Evolutionary conservation across 106 monocot genomes (phyloP).

Genomic region (Ottelia alismoides): DNA sequence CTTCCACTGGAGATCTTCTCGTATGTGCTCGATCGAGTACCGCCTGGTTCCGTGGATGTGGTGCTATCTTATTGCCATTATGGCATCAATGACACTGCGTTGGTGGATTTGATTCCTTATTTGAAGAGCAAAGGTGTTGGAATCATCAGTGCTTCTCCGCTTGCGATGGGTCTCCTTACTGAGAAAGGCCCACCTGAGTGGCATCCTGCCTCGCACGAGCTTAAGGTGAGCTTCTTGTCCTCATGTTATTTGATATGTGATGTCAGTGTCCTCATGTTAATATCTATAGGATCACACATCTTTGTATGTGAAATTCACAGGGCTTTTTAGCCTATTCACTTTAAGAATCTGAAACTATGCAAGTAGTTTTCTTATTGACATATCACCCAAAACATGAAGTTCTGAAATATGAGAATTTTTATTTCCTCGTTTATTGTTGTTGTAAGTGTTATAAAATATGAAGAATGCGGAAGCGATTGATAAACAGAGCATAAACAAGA

Average conservation of each 20-base stretch:
- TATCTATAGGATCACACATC: no score
- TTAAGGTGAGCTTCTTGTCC: slow-evolving; percentile 66
- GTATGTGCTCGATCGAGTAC: slow-evolving; percentile 71
- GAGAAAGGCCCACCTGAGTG: slow-evolving; percentile 75
- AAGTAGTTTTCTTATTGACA: no score
- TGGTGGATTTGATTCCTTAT: slow-evolving; percentile 67
- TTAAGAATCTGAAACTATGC: no score
- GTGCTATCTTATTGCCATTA: slow-evolving; percentile 92
- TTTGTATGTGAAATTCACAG: no score
- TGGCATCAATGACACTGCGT: slow-evolving; percentile 60
- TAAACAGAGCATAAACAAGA: no score
- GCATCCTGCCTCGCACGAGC: slow-evolving; percentile 70
- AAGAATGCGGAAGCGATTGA: no score
- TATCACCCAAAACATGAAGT: no score
- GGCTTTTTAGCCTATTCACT: no score
- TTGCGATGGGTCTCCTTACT: slow-evolving; percentile 82
- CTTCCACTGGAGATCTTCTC: slow-evolving; percentile 60
- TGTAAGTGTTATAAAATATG: no score
- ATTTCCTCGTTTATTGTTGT: no score
- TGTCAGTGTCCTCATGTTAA: no score
- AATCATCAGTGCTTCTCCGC: slow-evolving; percentile 79
- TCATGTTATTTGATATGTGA: background rate
- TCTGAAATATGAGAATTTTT: no score
- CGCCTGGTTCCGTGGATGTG: slow-evolving; percentile 66
- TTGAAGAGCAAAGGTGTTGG: slow-evolving; percentile 70